These are phyloP conservation scores for Amanita polypyramis DNA, from an alignment of 768 basidiomycete species.

Conservation along the genomic window DNA sequence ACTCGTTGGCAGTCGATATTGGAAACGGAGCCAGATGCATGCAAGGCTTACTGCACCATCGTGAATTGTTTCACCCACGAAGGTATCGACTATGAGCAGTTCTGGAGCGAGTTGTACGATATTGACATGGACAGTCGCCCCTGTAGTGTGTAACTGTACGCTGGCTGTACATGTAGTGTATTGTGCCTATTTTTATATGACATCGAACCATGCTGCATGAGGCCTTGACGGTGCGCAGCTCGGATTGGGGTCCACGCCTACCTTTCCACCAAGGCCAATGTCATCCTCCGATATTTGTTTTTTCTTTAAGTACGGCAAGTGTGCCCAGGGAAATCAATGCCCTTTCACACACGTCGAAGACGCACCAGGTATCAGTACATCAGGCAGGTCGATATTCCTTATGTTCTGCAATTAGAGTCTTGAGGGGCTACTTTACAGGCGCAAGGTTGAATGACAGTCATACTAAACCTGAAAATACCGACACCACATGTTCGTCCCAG, in stretches of 20 bases:
- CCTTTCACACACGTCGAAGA: slow-evolving; percentile 4
- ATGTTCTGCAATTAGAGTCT: too few relatives aligned
- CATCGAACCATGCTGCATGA: background rate
- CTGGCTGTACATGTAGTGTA: background rate
- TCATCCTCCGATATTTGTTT: background rate
- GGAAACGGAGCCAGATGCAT: slow-evolving; percentile 8
- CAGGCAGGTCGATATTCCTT: background rate
- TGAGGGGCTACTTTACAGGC: background rate
- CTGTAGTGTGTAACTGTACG: background rate
- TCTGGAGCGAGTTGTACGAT: slow-evolving; percentile 18
- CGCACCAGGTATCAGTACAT: background rate
- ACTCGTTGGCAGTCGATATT: slow-evolving; percentile 14
- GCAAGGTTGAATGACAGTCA: background rate
- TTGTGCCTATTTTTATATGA: too few relatives aligned
- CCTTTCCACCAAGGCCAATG: background rate
- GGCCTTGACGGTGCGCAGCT: background rate
- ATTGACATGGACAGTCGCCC: background rate
- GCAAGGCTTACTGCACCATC: slow-evolving; percentile 16
- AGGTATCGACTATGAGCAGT: slow-evolving; percentile 20
- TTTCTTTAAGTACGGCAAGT: slow-evolving; percentile 1
- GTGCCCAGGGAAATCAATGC: slow-evolving; percentile 3
- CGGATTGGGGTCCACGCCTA: background rate
- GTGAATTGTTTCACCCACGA: slow-evolving; percentile 17
- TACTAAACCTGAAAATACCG: background rate
- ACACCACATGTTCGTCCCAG: too few relatives aligned